A percentile compares a stretch with the other conserved stretches of the same genome.
Evolutionary conservation across 164 flowering plant species (phyloP).

Genomic region (Nymphaea thermarum): DNA sequence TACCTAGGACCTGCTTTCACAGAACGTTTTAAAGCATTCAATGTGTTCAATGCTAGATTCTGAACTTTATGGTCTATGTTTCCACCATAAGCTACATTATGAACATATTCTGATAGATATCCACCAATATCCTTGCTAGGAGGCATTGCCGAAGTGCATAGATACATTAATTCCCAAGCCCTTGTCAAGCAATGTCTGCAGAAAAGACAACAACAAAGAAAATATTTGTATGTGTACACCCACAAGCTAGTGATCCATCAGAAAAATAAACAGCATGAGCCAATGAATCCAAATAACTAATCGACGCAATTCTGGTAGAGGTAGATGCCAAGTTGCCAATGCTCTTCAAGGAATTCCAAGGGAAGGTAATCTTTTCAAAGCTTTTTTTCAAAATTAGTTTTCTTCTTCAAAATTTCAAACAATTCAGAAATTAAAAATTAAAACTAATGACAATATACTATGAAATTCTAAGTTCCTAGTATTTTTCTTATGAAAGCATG

Average conservation of each 20-base stretch:
- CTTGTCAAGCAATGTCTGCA: slow-evolving; percentile 63
- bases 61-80: slow-evolving; percentile 61
- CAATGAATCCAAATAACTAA: background rate
- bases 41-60: slow-evolving; percentile 62
- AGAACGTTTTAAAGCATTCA: slow-evolving; percentile 80
- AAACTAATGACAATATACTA: too few relatives aligned
- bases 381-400: too few relatives aligned
- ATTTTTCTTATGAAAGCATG: too few relatives aligned
- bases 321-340: too few relatives aligned
- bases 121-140: slow-evolving; percentile 96
- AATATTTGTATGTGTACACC: background rate
- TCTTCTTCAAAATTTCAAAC: too few relatives aligned
- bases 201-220: slow-evolving; percentile 5
- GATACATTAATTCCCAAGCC: slow-evolving; percentile 94
- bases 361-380: too few relatives aligned
- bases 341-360: too few relatives aligned
- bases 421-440: too few relatives aligned
- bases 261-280: background rate
- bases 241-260: background rate
- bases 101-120: slow-evolving; percentile 84
- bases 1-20: slow-evolving; percentile 96
- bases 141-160: slow-evolving; percentile 95
- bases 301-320: too few relatives aligned
- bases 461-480: too few relatives aligned
- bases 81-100: slow-evolving; percentile 62